Base-by-base conservation (phyloP, 2,329 filamentous ascomycete species). In the Elsinoe necatrix region DNA sequence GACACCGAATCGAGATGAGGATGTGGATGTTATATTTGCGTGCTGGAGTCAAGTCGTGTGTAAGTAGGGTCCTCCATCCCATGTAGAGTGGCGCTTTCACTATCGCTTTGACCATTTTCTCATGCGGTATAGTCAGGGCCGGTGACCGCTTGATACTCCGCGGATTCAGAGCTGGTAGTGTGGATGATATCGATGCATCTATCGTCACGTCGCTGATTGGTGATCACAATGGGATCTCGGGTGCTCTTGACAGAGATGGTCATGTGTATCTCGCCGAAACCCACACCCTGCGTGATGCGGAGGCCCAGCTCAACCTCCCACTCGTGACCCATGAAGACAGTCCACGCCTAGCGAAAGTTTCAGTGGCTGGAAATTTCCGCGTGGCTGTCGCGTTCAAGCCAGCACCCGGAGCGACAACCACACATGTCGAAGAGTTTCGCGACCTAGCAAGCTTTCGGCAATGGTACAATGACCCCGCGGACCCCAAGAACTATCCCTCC, bases 21-120 rank as follows among this genome's bases (percentile, higher is more conserved):
- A 42, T 25, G 55, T 45, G 5, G 56, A 61, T 9, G 41, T 70
- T 12, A 42, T 69, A 0, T 68, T 66, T 59, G 58, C 64, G 4
- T 63, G 66, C 47, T 71, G 68, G 68, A 67, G 67, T 54, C 66
- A 61, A 41, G 67, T 65, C 4, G 57, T 64, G 1, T 27, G 68
- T 37, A 56, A 58, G 20, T 45, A 39, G 29, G 16, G n/a, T 18
- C 48, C 48, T 18, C 12, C 43, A 25, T n/a, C 29, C 20, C 20
- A 23, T 52, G 18, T 47, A 42, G 9, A 42, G 41, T 29, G 35
- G 34, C 3, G 34, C 63, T 12, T 56, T 51, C 39, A 59, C 61
- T 37, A 37, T 59, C 16, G 63, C 61, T 2, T 47, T 59, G 39
- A 61, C 62, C 16, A 35, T 11, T 25, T 25, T 42, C 47, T 57